A percentile compares a stretch with the other conserved stretches of the same genome.
Conservation (phyloP, 768 basidiomycete genomes). For the Gautieria morchelliformis region DNA sequence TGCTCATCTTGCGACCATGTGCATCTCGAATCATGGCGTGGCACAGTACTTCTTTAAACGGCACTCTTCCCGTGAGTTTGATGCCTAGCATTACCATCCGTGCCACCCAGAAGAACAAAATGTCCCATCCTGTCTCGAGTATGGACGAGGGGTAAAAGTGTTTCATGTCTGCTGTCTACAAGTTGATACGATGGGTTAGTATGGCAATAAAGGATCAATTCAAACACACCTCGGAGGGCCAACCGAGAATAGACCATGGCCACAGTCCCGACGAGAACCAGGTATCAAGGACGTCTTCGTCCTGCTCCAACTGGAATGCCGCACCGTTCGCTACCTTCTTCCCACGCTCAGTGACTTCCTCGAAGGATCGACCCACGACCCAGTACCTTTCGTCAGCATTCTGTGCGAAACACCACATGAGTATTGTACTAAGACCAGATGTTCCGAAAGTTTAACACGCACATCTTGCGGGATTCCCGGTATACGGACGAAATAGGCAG, state of each 20-base stretch:
- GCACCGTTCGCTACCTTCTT: conserved; percentile 55
- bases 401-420: conserved; percentile 24
- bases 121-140: conserved; percentile 98
- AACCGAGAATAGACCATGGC: conserved; percentile 97
- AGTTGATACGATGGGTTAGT: conserved; percentile 4
- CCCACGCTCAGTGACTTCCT: conserved; percentile 73
- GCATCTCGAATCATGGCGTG: conserved; percentile 99
- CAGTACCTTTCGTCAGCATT: conserved; percentile 66
- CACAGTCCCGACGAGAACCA: conserved; percentile 98
- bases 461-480: conserved; percentile 69
- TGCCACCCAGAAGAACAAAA: conserved; percentile 99
- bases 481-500: conserved; percentile 85
- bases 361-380: conserved; percentile 78
- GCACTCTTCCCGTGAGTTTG: conserved; percentile 81
- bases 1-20: conserved; percentile 98
- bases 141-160: conserved; percentile 84
- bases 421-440: neutral
- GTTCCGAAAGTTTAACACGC: conserved; percentile 14
- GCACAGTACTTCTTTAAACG: conserved; percentile 92
- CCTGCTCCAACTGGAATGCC: conserved; percentile 75
- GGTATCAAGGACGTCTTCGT: conserved; percentile 95
- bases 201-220: neutral
- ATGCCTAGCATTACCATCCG: conserved; percentile 94
- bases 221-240: conserved; percentile 75
- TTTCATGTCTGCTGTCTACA: conserved; percentile 65